These are phyloP conservation scores for Anthostomella pinea DNA, from an alignment of 2,329 filamentous ascomycete species.

Conservation along the genomic window DNA sequence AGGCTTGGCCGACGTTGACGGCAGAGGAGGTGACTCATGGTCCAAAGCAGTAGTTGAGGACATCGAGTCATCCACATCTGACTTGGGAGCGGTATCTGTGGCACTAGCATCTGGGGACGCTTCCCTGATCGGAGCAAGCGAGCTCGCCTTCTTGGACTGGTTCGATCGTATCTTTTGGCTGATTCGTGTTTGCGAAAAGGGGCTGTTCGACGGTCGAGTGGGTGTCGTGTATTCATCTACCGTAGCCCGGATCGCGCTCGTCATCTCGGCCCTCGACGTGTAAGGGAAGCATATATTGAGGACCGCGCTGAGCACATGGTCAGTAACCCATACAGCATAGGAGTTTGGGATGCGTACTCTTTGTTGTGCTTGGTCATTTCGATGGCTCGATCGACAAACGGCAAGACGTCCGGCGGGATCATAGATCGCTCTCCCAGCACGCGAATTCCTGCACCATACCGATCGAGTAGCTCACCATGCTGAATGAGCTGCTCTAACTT, in stretches of 20 bases:
- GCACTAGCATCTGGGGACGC: conserved; percentile 46
- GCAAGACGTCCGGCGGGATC: conserved; percentile 81
- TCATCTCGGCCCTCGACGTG: conserved; percentile 93
- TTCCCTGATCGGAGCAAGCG: conserved; percentile 49
- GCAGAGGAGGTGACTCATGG: conserved; percentile 50
- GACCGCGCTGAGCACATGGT: conserved; percentile 42
- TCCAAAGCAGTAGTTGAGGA: conserved; percentile 61
- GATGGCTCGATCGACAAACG: conserved; percentile 82
- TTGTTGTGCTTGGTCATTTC: conserved; percentile 85
- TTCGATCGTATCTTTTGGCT: conserved; percentile 78
- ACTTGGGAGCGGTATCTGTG: conserved; percentile 45
- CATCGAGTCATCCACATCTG: conserved; percentile 50
- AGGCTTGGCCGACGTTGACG: conserved; percentile 32
- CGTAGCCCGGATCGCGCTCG: conserved; percentile 80
- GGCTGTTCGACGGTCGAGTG: conserved; percentile 60
- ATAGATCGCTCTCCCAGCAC: conserved; percentile 82
- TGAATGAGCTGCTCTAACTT: conserved; percentile 89
- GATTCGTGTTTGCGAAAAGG: conserved; percentile 86
- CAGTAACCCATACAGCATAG: too few relatives aligned
- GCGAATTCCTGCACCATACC: conserved; percentile 84
- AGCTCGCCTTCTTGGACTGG: conserved; percentile 49
- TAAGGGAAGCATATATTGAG: conserved; percentile 98
- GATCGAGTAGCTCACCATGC: conserved; percentile 88
- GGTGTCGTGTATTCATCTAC: conserved; percentile 83
- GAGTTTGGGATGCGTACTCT: conserved; percentile 47